phyloP scores from a whole-genome alignment of 2,329 filamentous ascomycete genomes.

The Fusarium pseudonygamai region DNA sequence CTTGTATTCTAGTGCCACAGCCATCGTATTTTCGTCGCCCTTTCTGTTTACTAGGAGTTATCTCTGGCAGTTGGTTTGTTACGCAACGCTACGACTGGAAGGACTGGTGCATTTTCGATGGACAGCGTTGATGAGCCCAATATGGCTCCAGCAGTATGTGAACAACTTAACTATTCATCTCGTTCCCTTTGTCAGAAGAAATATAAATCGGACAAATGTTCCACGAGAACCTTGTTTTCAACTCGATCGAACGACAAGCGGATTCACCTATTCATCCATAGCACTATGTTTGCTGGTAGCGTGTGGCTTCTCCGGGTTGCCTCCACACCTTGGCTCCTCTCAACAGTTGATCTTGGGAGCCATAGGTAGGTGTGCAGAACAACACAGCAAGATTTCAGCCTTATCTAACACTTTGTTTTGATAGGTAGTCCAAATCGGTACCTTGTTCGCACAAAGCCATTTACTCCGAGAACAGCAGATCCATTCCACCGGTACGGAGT shows the following conservation, averaged over 20 bases:
- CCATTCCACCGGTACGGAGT: background rate
- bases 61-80: conserved; percentile 35
- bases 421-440: background rate
- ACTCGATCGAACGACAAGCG: conserved; percentile 23
- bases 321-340: background rate
- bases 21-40: conserved; percentile 35
- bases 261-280: conserved; percentile 3
- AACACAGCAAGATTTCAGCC: background rate
- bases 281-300: background rate
- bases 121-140: conserved; percentile 30
- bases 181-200: conserved; percentile 43
- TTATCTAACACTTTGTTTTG: conserved; percentile 8
- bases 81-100: conserved; percentile 36
- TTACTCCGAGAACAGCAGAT: background rate
- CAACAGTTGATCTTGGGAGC: background rate
- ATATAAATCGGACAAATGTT: conserved; percentile 47
- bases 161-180: conserved; percentile 40
- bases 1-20: conserved; percentile 46
- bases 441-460: conserved; percentile 16
- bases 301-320: conserved; percentile 1
- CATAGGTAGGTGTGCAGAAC: conserved; percentile 4
- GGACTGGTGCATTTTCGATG: conserved; percentile 33
- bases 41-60: conserved; percentile 38
- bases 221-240: conserved; percentile 31
- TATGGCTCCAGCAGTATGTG: conserved; percentile 35